Evolutionary conservation across 176 grass and related monocot species (phyloP).

Genomic region (Canna indica): DNA sequence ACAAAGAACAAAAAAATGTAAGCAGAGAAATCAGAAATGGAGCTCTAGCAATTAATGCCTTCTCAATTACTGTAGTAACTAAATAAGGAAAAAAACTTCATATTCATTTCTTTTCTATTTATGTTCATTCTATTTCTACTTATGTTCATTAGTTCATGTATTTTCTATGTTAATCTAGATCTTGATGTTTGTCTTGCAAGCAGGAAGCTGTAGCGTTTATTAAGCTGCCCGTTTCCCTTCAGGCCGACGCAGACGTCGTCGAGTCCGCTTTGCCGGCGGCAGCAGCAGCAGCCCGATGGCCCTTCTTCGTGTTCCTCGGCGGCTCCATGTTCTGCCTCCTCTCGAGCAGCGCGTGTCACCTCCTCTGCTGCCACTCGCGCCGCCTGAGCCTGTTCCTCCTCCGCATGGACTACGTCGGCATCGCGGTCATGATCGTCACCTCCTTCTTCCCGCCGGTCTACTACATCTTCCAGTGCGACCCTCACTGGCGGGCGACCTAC

Average conservation of each 20-base stretch:
- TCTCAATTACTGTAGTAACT: neutral
- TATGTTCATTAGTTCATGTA: no score
- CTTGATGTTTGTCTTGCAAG: neutral
- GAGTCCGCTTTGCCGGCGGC: neutral
- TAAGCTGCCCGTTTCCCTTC: neutral
- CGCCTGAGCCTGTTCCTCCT: conserved; percentile 52
- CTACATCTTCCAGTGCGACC: conserved; percentile 86
- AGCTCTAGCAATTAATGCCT: neutral
- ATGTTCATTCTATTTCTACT: no score
- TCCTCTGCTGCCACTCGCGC: conserved; percentile 80
- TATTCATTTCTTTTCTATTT: no score
- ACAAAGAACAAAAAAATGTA: no score
- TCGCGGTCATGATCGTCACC: conserved; percentile 83
- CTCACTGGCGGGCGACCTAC: conserved; percentile 38
- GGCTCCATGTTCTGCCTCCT: conserved; percentile 77
- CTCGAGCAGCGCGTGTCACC: conserved; percentile 67
- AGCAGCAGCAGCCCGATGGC: conserved; percentile 50
- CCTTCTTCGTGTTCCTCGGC: conserved; percentile 60
- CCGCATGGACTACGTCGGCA: conserved; percentile 92
- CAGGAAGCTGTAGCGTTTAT: conserved; percentile 10
- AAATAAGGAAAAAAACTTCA: no score
- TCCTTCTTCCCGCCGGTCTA: conserved; percentile 89
- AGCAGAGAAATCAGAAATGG: neutral
- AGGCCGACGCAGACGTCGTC: neutral
- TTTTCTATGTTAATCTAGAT: no score